phyloP scores from a whole-genome alignment of 192 early-diverging fungal genomes.

The Coemansia sp. region DNA sequence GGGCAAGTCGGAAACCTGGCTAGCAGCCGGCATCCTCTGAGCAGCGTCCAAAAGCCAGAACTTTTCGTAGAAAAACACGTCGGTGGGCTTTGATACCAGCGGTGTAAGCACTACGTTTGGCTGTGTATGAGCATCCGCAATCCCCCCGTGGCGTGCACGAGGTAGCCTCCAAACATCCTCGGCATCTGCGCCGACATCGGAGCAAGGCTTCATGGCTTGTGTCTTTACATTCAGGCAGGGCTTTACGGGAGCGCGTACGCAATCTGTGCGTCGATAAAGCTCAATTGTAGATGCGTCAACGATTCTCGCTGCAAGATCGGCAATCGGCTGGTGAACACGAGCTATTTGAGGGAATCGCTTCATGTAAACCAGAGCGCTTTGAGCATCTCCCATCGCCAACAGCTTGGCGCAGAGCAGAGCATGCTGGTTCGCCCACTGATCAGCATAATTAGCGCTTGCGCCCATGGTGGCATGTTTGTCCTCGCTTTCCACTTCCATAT shows the following conservation, averaged over 20 bases:
- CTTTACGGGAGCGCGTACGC: conserved; percentile 28
- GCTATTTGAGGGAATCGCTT: conserved; percentile 35
- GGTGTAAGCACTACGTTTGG: conserved; percentile 28
- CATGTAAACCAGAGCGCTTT: conserved; percentile 31
- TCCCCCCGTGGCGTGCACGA: neutral
- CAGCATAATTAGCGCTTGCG: neutral
- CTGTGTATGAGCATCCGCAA: neutral
- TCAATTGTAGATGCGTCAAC: conserved; percentile 22
- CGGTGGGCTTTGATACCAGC: conserved; percentile 18
- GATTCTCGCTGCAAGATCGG: conserved; percentile 33
- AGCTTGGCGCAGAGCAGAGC: conserved; percentile 41
- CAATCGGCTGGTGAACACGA: conserved; percentile 30
- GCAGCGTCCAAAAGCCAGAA: conserved; percentile 43
- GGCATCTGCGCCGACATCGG: neutral
- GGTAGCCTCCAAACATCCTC: conserved; percentile 2
- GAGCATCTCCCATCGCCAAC: conserved; percentile 36
- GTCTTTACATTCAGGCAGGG: conserved; percentile 8
- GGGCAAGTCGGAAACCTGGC: conserved; percentile 19
- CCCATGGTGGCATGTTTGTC: neutral
- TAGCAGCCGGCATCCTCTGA: conserved; percentile 11
- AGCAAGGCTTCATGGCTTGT: neutral
- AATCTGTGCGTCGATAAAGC: conserved; percentile 31
- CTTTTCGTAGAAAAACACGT: conserved; percentile 48
- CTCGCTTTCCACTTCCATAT: conserved; percentile 11
- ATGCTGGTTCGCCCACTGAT: conserved; percentile 42